Evolutionary conservation across 305 asterid species (phyloP).

Genomic region (Nicotiana rustica): DNA sequence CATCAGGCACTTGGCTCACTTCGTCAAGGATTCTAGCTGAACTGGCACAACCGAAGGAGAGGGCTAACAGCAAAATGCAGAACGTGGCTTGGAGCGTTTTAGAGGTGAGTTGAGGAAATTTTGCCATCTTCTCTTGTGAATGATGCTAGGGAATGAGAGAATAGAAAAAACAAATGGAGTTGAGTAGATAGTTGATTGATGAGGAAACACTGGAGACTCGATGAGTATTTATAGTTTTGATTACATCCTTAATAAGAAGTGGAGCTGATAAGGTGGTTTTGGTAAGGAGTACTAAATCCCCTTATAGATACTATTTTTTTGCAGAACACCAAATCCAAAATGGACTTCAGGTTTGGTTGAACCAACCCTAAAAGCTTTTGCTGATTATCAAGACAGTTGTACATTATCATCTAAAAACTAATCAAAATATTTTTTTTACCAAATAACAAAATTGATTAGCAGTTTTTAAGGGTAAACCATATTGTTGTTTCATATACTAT

Average conservation of each 20-base stretch:
- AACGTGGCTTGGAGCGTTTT: constrained; percentile 32
- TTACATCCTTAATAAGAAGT: constrained; percentile 12
- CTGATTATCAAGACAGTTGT: background rate
- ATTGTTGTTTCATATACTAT: background rate
- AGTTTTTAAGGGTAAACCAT: background rate
- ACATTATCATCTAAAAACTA: background rate
- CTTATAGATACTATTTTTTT: background rate
- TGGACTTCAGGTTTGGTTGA: constrained; percentile 18
- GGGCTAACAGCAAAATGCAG: constrained; percentile 55
- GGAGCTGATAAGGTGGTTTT: constrained; percentile 34
- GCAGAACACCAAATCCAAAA: constrained; percentile 26
- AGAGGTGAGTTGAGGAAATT: constrained; percentile 24
- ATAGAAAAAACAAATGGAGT: constrained; percentile 9
- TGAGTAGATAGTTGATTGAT: constrained; percentile 38
- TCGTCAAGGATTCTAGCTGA: constrained; percentile 60
- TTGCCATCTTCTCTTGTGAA: constrained; percentile 52
- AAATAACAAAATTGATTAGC: background rate
- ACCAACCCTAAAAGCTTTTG: background rate
- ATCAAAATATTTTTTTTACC: background rate
- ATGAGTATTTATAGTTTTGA: constrained; percentile 44
- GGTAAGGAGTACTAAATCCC: background rate
- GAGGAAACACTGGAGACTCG: constrained; percentile 29
- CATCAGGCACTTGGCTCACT: constrained; percentile 36
- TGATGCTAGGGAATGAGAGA: background rate
- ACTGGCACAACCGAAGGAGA: constrained; percentile 46